Evolutionary conservation across 179 eudicot species (phyloP).

Genomic region (Beta corolliflora): DNA sequence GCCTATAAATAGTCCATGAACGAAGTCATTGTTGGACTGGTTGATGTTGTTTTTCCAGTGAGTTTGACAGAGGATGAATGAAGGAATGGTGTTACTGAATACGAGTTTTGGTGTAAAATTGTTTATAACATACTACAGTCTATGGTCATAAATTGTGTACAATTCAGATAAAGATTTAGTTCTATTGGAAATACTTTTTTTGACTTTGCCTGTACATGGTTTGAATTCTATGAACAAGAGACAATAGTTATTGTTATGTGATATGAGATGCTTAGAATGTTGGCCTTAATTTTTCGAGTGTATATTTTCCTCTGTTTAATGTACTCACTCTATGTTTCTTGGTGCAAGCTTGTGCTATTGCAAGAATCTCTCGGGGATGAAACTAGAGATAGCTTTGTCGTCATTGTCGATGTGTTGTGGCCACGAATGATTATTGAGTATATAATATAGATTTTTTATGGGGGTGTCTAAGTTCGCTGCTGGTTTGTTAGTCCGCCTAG

Average conservation of each 20-base stretch:
- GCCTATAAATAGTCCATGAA: not conserved
- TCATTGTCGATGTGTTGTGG: too few relatives aligned
- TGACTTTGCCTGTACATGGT: not conserved
- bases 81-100: not conserved
- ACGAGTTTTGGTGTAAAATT: not conserved
- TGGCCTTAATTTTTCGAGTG: too few relatives aligned
- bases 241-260: not conserved
- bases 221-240: not conserved
- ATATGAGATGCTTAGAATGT: not conserved
- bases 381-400: too few relatives aligned
- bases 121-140: slow-evolving; percentile 1
- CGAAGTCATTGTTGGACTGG: not conserved
- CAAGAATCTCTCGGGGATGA: too few relatives aligned
- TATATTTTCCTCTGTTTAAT: too few relatives aligned
- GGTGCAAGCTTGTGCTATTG: too few relatives aligned
- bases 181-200: not conserved
- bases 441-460: too few relatives aligned
- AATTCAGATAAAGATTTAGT: not conserved
- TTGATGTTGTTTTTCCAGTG: not conserved
- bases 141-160: not conserved
- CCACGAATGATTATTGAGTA: too few relatives aligned
- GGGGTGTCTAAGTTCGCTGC: too few relatives aligned
- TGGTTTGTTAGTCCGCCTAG: too few relatives aligned
- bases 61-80: not conserved
- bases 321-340: too few relatives aligned